A percentile compares a stretch with the other conserved stretches of the same genome.
These are phyloP conservation scores for Wallemia mellicola DNA, from an alignment of 1,284 basidiomycete species.

Conservation along the genomic window DNA sequence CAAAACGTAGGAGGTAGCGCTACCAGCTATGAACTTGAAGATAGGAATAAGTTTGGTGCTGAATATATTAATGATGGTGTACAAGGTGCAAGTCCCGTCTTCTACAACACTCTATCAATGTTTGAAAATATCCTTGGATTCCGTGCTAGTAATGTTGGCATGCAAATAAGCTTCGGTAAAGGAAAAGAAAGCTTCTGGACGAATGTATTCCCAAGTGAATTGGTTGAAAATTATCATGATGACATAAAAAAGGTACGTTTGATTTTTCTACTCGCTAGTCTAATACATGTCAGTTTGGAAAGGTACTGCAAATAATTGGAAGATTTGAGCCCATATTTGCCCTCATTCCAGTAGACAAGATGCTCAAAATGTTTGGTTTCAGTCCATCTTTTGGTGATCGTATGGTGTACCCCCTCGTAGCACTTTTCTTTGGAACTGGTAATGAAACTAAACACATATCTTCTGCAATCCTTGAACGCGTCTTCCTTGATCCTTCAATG, in stretches of 20 bases:
- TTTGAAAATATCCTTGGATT: not conserved
- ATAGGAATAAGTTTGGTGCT: not conserved
- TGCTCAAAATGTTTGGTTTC: conserved; percentile 27
- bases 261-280: not conserved
- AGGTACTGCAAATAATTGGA: not conserved
- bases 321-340: conserved; percentile 25
- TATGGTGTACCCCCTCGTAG: conserved; percentile 27
- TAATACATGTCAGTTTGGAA: not conserved
- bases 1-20: not conserved
- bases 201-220: conserved; percentile 29
- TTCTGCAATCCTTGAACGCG: conserved; percentile 26
- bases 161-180: not conserved
- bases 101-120: not conserved
- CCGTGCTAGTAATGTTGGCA: not conserved
- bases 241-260: conserved; percentile 21
- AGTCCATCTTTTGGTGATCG: conserved; percentile 23
- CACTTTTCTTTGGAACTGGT: conserved; percentile 26
- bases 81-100: not conserved
- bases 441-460: conserved; percentile 30
- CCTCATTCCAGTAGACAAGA: conserved; percentile 27
- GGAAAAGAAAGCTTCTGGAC: conserved; percentile 24
- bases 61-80: not conserved
- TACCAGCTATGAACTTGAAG: not conserved
- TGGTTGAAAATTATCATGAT: conserved; percentile 21
- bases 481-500: conserved; percentile 30